Evolutionary conservation across 106 monocot species (phyloP), one percentile per base, ranked within the genome.

Genomic region (Agapanthus africanus): DNA sequence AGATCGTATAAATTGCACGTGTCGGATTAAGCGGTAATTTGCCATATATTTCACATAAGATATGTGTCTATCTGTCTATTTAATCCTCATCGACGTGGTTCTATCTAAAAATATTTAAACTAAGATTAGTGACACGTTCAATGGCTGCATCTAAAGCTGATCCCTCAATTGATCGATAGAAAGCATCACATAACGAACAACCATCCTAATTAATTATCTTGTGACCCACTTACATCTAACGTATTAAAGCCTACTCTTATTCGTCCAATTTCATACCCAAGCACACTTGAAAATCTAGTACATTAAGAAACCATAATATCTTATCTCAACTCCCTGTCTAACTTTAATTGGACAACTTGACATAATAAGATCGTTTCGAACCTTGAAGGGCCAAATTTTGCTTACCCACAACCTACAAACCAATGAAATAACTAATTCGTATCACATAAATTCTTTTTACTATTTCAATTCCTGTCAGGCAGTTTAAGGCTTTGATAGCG

Each of bases 151-250:
- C n/a, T n/a, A n/a, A n/a, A n/a, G n/a, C n/a, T n/a, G n/a, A n/a
- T n/a, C n/a, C n/a, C n/a, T n/a, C n/a, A n/a, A n/a, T n/a, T n/a
- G n/a, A n/a, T n/a, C n/a, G n/a, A n/a, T n/a, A n/a, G n/a, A 66
- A 66, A 66, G 66, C 66, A 42, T 66, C 42, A 44, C 37, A 25
- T 41, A 66, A 41, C 66, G n/a, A 66, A 66, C 66, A 66, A 66
- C 66, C 66, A 44, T 66, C 30, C 27, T 30, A 66, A 41, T 26
- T 42, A 66, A 66, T 44, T 40, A 44, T 44, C 1, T 11, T 6
- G 28, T 44, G 40, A 15, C 38, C 66, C 66, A 66, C 42, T 25
- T n/a, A 3, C 13, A 28, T 66, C 40, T 66, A 44, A 66, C 40
- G 8, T 19, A 64, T 64, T 30, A 44, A 44, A 27, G 21, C 65